A percentile compares a stretch with the other conserved stretches of the same genome.
phyloP scores from a whole-genome alignment of 352 stramenopile genomes.

The Pythium periplocum region DNA sequence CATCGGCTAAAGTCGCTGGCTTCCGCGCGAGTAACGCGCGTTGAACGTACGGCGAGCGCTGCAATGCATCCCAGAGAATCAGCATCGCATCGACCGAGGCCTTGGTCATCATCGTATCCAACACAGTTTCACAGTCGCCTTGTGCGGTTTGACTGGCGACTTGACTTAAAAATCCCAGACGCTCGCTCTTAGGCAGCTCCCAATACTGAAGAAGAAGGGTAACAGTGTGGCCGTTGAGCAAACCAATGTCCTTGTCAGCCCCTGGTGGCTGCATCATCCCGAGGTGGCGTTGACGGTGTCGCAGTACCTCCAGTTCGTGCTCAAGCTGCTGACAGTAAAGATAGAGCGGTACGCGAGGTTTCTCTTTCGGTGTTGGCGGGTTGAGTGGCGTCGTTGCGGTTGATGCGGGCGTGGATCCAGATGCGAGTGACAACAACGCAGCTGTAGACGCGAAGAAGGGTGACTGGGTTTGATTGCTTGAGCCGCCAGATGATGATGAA shows the following conservation, averaged over 20 bases:
- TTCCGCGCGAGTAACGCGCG: slow-evolving; percentile 22
- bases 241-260: slow-evolving; percentile 29
- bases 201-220: slow-evolving; percentile 62
- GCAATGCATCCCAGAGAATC: slow-evolving; percentile 43
- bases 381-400: background rate
- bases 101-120: slow-evolving; percentile 44
- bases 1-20: background rate
- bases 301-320: slow-evolving; percentile 41
- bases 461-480: background rate
- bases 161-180: slow-evolving; percentile 63
- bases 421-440: slow-evolving; percentile 1
- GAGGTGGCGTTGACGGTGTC: slow-evolving; percentile 21
- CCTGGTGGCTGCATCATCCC: slow-evolving; percentile 10
- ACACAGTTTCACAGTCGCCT: slow-evolving; percentile 37
- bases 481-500: too few species aligned
- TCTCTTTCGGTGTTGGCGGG: background rate
- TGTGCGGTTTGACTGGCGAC: slow-evolving; percentile 52
- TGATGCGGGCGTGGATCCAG: background rate
- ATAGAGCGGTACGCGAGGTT: slow-evolving; percentile 34
- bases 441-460: slow-evolving; percentile 8
- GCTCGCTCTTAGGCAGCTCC: slow-evolving; percentile 48
- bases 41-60: slow-evolving; percentile 42
- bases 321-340: slow-evolving; percentile 66
- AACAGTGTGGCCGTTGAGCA: slow-evolving; percentile 56
- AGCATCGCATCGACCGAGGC: slow-evolving; percentile 38